phyloP scores from a whole-genome alignment of 371 early-diverging fungal species.

The Rhizopus delemar region DNA sequence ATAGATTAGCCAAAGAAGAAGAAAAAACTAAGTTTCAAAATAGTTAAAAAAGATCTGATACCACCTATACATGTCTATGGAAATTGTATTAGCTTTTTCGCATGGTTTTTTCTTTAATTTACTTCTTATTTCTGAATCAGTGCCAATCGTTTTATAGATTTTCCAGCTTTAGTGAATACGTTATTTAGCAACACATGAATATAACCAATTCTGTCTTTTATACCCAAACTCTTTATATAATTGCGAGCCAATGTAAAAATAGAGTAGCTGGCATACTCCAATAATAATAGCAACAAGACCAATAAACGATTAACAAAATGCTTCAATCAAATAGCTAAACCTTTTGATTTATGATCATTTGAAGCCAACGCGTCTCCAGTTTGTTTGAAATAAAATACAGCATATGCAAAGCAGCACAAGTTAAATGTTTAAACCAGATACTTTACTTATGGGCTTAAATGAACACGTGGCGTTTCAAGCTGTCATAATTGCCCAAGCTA shows the following conservation, averaged over 20 bases:
- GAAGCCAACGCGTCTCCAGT: slow-evolving; percentile 39
- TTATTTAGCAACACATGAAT: background rate
- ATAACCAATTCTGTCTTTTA: background rate
- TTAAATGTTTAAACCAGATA: slow-evolving; percentile 45
- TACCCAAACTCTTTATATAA: slow-evolving; percentile 87
- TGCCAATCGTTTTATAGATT: slow-evolving; percentile 90
- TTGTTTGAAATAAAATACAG: slow-evolving; percentile 70
- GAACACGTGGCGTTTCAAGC: too few species aligned
- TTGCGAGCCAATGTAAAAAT: slow-evolving; percentile 41
- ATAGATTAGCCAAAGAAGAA: slow-evolving; percentile 84
- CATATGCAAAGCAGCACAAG: slow-evolving; percentile 74
- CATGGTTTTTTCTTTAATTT: slow-evolving; percentile 17
- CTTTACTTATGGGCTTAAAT: too few species aligned
- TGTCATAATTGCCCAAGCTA: too few species aligned
- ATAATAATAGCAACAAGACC: slow-evolving; percentile 45
- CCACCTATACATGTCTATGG: slow-evolving; percentile 69
- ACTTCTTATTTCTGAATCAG: slow-evolving; percentile 83
- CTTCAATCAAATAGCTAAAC: slow-evolving; percentile 11
- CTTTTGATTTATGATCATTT: slow-evolving; percentile 6
- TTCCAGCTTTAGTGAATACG: slow-evolving; percentile 57
- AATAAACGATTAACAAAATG: slow-evolving; percentile 35
- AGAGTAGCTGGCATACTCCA: slow-evolving; percentile 44
- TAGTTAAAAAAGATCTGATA: slow-evolving; percentile 81
- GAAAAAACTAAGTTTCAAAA: slow-evolving; percentile 86
- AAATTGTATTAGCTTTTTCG: background rate